Conservation (phyloP, 129 eudicot species). For the Glebionis coronaria region DNA sequence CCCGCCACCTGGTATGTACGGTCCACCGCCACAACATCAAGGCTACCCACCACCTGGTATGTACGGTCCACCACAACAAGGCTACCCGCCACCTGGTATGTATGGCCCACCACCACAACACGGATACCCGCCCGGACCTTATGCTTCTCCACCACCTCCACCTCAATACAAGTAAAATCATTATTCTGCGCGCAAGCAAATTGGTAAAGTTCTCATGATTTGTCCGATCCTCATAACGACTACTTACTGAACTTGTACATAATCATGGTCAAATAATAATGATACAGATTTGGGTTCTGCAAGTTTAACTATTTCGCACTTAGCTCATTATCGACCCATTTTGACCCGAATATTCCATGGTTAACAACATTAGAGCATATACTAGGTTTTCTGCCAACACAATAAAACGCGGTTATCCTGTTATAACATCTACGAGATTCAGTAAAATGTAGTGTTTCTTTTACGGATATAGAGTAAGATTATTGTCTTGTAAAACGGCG, state of each 20-base stretch:
- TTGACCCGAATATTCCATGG: background rate
- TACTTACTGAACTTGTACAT: no score
- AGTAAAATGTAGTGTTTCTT: no score
- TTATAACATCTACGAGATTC: no score
- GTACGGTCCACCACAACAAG: slow-evolving; percentile 8
- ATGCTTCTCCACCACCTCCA: slow-evolving; percentile 22
- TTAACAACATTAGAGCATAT: background rate
- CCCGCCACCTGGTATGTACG: background rate
- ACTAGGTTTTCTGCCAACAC: no score
- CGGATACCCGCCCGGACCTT: slow-evolving; percentile 26
- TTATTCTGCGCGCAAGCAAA: slow-evolving; percentile 1
- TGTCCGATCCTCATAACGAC: background rate
- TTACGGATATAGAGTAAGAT: no score
- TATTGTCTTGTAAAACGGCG: no score
- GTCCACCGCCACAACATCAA: slow-evolving; percentile 5
- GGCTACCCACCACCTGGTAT: slow-evolving; percentile 35
- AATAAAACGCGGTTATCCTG: no score
- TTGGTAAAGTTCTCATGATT: slow-evolving; percentile 7
- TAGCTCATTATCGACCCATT: background rate
- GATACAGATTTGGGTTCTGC: background rate
- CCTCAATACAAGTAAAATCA: slow-evolving; percentile 19
- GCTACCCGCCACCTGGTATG: slow-evolving; percentile 14
- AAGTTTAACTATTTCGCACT: background rate
- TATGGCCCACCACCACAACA: slow-evolving; percentile 6
- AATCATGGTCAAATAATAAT: background rate